These are phyloP conservation scores for Diaporthe sp. DNA, from an alignment of 2,329 filamentous ascomycete genomes.

Conservation along the genomic window DNA sequence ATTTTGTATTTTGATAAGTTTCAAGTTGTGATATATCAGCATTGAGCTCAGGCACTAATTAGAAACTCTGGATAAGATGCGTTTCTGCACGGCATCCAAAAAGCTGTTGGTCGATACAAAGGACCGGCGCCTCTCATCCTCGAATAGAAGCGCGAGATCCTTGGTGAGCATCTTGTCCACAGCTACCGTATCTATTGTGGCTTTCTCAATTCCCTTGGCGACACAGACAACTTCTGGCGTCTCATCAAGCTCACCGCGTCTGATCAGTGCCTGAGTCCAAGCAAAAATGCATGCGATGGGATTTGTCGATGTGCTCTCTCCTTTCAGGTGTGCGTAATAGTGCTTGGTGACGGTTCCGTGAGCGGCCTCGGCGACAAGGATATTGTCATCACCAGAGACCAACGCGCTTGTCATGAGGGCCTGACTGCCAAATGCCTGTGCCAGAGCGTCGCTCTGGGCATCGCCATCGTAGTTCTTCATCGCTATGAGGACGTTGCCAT, in stretches of 20 bases:
- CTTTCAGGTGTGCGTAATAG: conserved; percentile 99
- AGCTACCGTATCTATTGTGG: conserved; percentile 94
- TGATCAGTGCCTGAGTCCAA: conserved; percentile 94
- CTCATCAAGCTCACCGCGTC: conserved; percentile 91
- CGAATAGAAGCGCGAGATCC: conserved; percentile 76
- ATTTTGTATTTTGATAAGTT: too few species aligned
- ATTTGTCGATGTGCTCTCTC: conserved; percentile 96
- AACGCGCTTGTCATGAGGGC: conserved; percentile 98
- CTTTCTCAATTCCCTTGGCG: conserved; percentile 90
- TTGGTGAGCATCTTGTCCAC: conserved; percentile 98
- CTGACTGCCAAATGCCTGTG: conserved; percentile 96
- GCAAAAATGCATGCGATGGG: conserved; percentile 99
- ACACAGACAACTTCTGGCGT: conserved; percentile 93
- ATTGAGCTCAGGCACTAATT: too few species aligned
- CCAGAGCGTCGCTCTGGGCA: conserved; percentile 97
- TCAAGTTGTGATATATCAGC: too few species aligned
- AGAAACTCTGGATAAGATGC: too few species aligned
- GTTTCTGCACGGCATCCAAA: too few species aligned
- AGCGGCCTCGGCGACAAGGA: conserved; percentile 96
- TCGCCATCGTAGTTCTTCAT: conserved; percentile 99
- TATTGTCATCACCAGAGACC: conserved; percentile 95
- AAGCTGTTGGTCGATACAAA: too few species aligned
- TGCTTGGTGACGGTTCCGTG: conserved; percentile 98
- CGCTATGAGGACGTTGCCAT: conserved; percentile 95
- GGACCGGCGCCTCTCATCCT: too few species aligned